Conservation (phyloP, 164 flowering plant genomes). For the Malania oleifera region DNA sequence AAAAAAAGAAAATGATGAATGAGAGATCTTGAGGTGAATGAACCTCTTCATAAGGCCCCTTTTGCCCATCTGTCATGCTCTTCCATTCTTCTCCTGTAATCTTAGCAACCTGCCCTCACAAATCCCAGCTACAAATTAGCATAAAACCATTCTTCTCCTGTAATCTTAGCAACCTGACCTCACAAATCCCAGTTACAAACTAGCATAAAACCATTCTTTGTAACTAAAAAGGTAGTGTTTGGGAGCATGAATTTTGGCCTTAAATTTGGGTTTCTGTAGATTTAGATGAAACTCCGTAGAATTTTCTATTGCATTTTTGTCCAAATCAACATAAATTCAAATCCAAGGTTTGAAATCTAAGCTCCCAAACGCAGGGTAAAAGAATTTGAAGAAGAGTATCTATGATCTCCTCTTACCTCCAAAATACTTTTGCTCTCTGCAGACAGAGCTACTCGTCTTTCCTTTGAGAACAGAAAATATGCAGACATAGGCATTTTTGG, state of each 20-base stretch:
- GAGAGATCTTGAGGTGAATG: neutral
- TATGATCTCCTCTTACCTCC: slow-evolving; percentile 43
- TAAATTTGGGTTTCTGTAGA: no score
- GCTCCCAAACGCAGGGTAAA: neutral
- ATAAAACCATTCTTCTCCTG: slow-evolving; percentile 74
- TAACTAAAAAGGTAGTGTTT: neutral
- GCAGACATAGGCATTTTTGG: slow-evolving; percentile 84
- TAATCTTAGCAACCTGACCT: slow-evolving; percentile 54
- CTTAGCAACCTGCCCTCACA: slow-evolving; percentile 48
- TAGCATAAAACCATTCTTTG: slow-evolving; percentile 51
- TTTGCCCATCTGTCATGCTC: slow-evolving; percentile 59
- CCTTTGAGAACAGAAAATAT: slow-evolving; percentile 64
- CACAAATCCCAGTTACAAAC: neutral
- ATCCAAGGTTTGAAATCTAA: no score
- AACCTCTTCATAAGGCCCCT: slow-evolving; percentile 72
- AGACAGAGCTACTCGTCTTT: slow-evolving; percentile 50
- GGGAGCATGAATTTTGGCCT: no score
- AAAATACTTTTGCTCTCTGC: slow-evolving; percentile 52
- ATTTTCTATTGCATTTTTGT: no score
- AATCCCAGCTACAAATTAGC: neutral
- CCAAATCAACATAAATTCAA: no score
- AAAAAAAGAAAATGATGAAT: neutral
- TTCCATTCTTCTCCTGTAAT: slow-evolving; percentile 89
- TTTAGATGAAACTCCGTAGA: no score
- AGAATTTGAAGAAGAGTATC: neutral